These are phyloP conservation scores for Onygenales sp. DNA, from an alignment of 2,329 filamentous ascomycete genomes.

Conservation along the genomic window DNA sequence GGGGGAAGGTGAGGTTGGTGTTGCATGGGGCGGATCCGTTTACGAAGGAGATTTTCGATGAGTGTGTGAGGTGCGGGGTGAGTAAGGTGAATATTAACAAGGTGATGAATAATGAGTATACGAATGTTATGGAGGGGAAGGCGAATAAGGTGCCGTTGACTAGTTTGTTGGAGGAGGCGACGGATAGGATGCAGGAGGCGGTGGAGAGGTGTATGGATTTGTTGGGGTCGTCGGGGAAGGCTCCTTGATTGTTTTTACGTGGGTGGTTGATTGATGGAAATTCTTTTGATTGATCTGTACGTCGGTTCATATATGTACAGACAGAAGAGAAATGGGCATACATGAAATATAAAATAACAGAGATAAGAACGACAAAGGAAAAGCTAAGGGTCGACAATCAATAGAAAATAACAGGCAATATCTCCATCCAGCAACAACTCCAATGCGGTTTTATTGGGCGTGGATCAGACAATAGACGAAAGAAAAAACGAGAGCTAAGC, in stretches of 20 bases:
- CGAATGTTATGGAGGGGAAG: constrained; percentile 38
- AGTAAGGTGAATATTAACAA: constrained; percentile 52
- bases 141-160: constrained; percentile 45
- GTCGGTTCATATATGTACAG: background rate
- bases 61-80: constrained; percentile 47
- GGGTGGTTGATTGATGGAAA: background rate
- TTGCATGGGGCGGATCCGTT: constrained; percentile 52
- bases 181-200: constrained; percentile 44
- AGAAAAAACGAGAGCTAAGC: constrained; percentile 8
- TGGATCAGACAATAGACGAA: background rate
- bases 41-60: constrained; percentile 43
- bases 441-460: no score
- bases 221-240: constrained; percentile 31
- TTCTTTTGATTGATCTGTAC: background rate
- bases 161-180: constrained; percentile 45
- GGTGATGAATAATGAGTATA: constrained; percentile 45
- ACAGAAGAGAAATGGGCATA: background rate
- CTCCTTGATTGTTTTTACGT: constrained; percentile 5
- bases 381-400: background rate
- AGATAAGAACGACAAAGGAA: background rate
- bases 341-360: constrained; percentile 5
- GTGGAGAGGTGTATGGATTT: constrained; percentile 50
- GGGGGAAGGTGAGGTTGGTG: constrained; percentile 42
- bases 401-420: background rate
- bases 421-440: background rate